These are phyloP conservation scores for Ephemerocybe angulata DNA, from an alignment of 768 basidiomycete genomes.

Conservation along the genomic window DNA sequence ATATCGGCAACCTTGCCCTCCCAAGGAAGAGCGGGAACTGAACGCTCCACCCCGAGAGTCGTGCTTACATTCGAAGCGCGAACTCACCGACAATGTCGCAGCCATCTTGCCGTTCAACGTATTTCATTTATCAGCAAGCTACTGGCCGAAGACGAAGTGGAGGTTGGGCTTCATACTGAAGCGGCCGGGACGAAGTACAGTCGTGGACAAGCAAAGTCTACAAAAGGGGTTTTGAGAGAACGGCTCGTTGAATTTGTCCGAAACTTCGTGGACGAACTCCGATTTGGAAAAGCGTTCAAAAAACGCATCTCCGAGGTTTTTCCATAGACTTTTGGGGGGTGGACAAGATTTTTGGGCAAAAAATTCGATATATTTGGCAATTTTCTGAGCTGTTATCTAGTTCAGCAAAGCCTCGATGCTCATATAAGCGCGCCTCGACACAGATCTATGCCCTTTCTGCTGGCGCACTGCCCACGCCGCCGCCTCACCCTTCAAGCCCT, in stretches of 20 bases:
- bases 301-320: constrained; percentile 12
- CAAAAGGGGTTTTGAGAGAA: neutral
- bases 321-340: constrained; percentile 8
- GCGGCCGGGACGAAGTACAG: too few species aligned
- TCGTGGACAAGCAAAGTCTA: neutral
- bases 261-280: constrained; percentile 5
- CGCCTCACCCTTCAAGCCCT: constrained; percentile 32
- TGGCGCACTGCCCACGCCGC: constrained; percentile 36
- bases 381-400: neutral
- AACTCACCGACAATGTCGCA: too few species aligned
- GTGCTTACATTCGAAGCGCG: too few species aligned
- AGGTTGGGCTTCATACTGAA: too few species aligned
- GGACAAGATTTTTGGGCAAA: constrained; percentile 9
- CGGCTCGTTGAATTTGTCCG: neutral
- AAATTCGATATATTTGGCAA: neutral
- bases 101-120: too few species aligned
- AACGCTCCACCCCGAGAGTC: too few species aligned
- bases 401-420: constrained; percentile 3
- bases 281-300: constrained; percentile 9
- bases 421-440: constrained; percentile 11
- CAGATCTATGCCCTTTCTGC: constrained; percentile 28
- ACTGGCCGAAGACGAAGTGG: too few species aligned
- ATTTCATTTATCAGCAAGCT: too few species aligned
- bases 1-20: too few species aligned
- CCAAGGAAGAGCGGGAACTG: too few species aligned